Evolutionary conservation across 805 yeast species (phyloP).

Genomic region (Kuraishia borneana): DNA sequence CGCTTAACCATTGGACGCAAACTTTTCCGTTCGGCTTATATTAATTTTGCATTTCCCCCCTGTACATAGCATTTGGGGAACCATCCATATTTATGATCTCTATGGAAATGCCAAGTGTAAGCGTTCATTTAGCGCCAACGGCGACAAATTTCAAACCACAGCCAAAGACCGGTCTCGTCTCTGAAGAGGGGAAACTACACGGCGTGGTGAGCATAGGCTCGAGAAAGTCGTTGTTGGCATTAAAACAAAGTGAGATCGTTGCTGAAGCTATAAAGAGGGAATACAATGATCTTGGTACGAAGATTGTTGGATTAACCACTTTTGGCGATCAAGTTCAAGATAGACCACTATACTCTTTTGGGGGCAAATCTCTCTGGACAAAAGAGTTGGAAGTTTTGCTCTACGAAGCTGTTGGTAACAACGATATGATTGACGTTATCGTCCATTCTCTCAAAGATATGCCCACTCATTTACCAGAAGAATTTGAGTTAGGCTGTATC

Average conservation of each 20-base stretch:
- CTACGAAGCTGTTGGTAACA: constrained; percentile 47
- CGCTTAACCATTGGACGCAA: too few species aligned
- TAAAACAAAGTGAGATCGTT: constrained; percentile 72
- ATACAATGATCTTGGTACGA: constrained; percentile 59
- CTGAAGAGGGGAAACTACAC: not conserved
- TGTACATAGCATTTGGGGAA: too few species aligned
- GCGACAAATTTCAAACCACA: too few species aligned
- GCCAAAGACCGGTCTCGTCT: not conserved
- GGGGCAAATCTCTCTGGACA: constrained; percentile 96
- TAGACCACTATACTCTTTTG: constrained; percentile 85
- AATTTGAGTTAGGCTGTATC: constrained; percentile 82
- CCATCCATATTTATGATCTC: too few species aligned
- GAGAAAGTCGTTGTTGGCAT: constrained; percentile 79
- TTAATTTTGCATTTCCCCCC: too few species aligned
- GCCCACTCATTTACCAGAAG: constrained; percentile 86
- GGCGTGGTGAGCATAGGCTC: constrained; percentile 56
- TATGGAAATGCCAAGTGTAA: not conserved
- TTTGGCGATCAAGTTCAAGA: constrained; percentile 83
- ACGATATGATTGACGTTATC: constrained; percentile 69
- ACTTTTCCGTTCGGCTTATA: too few species aligned
- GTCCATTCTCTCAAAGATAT: constrained; percentile 89
- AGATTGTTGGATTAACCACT: constrained; percentile 72
- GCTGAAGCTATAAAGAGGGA: constrained; percentile 43
- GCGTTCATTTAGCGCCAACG: not conserved
- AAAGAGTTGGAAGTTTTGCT: constrained; percentile 81